Evolutionary conservation across 1,284 basidiomycete genomes (phyloP).

Genomic region (Trametes hirsuta): DNA sequence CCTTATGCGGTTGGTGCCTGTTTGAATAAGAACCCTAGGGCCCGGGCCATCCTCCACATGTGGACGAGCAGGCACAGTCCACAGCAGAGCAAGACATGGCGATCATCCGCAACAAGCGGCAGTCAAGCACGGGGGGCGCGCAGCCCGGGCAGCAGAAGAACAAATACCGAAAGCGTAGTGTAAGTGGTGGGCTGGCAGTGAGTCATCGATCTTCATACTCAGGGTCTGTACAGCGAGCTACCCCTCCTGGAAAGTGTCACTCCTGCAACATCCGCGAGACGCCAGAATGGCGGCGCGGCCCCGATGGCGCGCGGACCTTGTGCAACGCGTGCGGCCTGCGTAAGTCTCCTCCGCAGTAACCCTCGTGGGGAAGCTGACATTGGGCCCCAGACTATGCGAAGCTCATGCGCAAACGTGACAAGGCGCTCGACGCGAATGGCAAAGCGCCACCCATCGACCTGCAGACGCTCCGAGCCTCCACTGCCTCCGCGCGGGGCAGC

Average conservation of each 20-base stretch:
- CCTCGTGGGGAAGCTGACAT: constrained; percentile 12
- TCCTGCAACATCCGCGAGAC: constrained; percentile 84
- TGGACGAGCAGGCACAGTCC: constrained; percentile 41
- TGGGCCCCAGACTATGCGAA: constrained; percentile 69
- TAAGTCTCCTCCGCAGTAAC: constrained; percentile 45
- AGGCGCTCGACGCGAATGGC: constrained; percentile 56
- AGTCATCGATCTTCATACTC: constrained; percentile 36
- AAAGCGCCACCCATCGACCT: constrained; percentile 63
- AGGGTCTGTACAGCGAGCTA: constrained; percentile 59
- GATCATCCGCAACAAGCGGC: constrained; percentile 74
- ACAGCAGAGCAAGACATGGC: constrained; percentile 82
- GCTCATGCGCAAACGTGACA: constrained; percentile 73
- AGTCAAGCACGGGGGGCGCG: constrained; percentile 50
- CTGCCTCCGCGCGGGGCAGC: constrained; percentile 52
- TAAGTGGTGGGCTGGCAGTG: constrained; percentile 45
- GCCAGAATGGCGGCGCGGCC: constrained; percentile 82
- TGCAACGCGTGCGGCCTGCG: constrained; percentile 84
- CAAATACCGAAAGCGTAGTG: constrained; percentile 81
- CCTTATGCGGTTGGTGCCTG: constrained; percentile 8
- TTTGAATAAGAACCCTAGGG: constrained; percentile 18
- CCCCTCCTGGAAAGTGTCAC: constrained; percentile 81
- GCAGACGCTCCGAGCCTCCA: constrained; percentile 70
- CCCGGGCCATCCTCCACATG: constrained; percentile 14
- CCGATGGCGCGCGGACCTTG: constrained; percentile 77
- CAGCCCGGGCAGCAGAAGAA: constrained; percentile 56